Percentiles rank a stretch among this genome's conserved stretches.
phyloP scores from a whole-genome alignment of 2,329 filamentous ascomycete genomes.

The Pestalotiopsis sp. region DNA sequence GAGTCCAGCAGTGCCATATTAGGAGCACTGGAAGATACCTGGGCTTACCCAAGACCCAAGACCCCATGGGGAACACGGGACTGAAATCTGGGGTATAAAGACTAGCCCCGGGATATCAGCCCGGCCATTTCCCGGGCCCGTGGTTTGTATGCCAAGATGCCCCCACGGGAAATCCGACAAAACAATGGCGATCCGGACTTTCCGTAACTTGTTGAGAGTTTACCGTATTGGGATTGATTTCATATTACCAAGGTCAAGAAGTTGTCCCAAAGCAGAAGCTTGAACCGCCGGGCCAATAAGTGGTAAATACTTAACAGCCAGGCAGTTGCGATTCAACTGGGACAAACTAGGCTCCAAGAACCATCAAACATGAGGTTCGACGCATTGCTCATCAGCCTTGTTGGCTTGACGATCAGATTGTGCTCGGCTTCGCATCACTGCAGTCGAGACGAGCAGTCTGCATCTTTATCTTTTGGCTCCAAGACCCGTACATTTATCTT shows the following conservation, averaged over 20 bases:
- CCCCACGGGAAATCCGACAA: background rate
- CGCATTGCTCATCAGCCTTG: background rate
- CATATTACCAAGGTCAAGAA: background rate
- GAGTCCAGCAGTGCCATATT: too few species aligned
- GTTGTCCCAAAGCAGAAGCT: too few species aligned
- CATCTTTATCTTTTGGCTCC: conserved; percentile 7
- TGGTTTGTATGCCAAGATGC: background rate
- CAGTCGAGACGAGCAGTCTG: background rate
- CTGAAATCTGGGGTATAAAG: too few species aligned
- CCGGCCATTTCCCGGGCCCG: background rate
- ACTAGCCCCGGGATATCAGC: background rate
- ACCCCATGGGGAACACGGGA: too few species aligned
- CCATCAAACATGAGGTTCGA: background rate
- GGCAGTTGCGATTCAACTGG: background rate
- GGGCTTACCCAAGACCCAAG: too few species aligned
- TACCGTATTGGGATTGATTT: background rate
- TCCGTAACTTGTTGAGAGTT: background rate
- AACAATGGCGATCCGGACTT: background rate
- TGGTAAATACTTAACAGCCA: background rate
- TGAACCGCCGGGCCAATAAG: too few species aligned
- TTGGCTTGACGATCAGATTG: background rate
- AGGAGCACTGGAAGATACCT: too few species aligned
- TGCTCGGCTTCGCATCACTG: background rate
- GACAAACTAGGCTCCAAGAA: background rate
- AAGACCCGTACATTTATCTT: conserved; percentile 34